These are phyloP conservation scores for Lentinula sp. DNA, from an alignment of 768 basidiomycete genomes.

Conservation along the genomic window DNA sequence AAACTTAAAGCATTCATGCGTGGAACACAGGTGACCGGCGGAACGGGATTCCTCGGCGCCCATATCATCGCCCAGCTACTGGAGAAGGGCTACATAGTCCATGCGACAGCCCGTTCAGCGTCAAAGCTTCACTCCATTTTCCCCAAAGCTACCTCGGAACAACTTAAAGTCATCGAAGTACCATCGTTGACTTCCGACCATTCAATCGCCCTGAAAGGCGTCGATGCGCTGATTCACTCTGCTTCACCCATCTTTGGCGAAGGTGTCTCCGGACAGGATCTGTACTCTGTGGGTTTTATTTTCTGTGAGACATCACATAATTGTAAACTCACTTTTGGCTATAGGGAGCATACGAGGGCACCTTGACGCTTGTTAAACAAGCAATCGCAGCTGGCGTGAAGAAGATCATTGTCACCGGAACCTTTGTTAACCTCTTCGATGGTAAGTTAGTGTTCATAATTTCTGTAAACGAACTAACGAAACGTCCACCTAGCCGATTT, in stretches of 20 bases:
- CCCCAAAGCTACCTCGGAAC: conserved; percentile 2
- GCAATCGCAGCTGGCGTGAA: conserved; percentile 6
- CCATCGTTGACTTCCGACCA: conserved; percentile 6
- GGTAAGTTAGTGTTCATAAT: background rate
- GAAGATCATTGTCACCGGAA: conserved; percentile 10
- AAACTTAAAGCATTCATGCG: background rate
- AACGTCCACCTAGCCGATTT: background rate
- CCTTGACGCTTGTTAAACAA: conserved; percentile 5
- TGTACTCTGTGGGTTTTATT: conserved; percentile 5
- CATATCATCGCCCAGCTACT: conserved; percentile 4
- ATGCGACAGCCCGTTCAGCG: conserved; percentile 3
- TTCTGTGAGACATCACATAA: background rate
- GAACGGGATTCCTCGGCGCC: conserved; percentile 1
- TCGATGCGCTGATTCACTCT: conserved; percentile 6
- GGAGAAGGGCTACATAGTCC: conserved; percentile 4
- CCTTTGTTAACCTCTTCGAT: conserved; percentile 3
- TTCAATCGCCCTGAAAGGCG: conserved; percentile 13
- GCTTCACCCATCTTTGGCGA: background rate
- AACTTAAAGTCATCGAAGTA: conserved; percentile 4
- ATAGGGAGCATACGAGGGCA: conserved; percentile 6
- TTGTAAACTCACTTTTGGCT: background rate
- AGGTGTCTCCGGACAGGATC: background rate
- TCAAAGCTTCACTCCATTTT: conserved; percentile 2
- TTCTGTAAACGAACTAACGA: background rate
- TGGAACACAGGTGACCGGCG: conserved; percentile 3